These are phyloP conservation scores for Drechslera avenae DNA, from an alignment of 2,329 filamentous ascomycete genomes.

Conservation along the genomic window DNA sequence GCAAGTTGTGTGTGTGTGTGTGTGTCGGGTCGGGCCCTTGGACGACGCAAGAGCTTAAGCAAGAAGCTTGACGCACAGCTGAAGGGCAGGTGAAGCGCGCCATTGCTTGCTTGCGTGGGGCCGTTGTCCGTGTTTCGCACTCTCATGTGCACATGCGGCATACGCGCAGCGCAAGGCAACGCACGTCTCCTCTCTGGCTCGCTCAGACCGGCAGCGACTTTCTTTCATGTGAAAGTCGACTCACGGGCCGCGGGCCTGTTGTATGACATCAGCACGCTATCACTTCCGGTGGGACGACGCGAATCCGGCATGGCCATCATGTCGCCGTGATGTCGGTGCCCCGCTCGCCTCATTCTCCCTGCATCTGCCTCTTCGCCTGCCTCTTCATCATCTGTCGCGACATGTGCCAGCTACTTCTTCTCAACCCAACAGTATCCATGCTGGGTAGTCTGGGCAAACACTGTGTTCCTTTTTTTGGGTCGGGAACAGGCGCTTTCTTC, in stretches of 20 bases:
- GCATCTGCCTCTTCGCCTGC: too few relatives aligned
- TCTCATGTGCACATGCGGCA: neutral
- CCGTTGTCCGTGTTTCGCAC: conserved; percentile 16
- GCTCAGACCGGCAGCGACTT: too few relatives aligned
- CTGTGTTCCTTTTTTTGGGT: too few relatives aligned
- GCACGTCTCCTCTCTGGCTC: too few relatives aligned
- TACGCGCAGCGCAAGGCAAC: neutral
- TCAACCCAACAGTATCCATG: too few relatives aligned
- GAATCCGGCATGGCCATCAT: neutral
- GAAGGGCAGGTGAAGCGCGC: conserved; percentile 20
- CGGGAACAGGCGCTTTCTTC: too few relatives aligned
- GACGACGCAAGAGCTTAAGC: neutral
- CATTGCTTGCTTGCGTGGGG: conserved; percentile 17
- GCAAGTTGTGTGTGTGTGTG: neutral
- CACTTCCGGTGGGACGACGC: conserved; percentile 5
- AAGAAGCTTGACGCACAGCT: conserved; percentile 9
- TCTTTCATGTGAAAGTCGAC: conserved; percentile 21
- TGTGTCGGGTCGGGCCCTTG: neutral
- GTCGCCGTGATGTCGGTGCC: neutral
- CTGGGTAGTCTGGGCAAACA: too few relatives aligned
- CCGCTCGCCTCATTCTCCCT: too few relatives aligned
- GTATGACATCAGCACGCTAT: conserved; percentile 19
- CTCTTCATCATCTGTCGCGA: too few relatives aligned
- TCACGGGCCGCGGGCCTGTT: conserved; percentile 6
- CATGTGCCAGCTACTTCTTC: too few relatives aligned